phyloP scores from a whole-genome alignment of 306 rosid genomes.

The Trifolium subterraneum region DNA sequence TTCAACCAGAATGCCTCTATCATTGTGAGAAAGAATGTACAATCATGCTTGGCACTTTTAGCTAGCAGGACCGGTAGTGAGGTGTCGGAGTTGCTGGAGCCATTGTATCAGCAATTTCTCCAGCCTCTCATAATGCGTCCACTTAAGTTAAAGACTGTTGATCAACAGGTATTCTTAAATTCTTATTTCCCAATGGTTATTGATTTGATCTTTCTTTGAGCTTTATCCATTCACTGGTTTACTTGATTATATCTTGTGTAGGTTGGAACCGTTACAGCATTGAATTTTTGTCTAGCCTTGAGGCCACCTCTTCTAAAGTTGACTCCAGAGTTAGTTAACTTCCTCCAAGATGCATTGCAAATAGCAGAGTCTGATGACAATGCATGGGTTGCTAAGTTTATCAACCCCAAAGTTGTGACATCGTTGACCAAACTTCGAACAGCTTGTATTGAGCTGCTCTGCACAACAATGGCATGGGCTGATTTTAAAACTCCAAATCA shows the following conservation, averaged over 20 bases:
- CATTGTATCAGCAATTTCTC: conserved; percentile 79
- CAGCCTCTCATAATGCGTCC: conserved; percentile 92
- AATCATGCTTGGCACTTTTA: conserved; percentile 90
- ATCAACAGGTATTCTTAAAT: conserved; percentile 81
- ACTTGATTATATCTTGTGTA: conserved; percentile 46
- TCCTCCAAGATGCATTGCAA: conserved; percentile 97
- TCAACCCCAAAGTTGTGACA: conserved; percentile 91
- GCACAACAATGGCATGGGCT: conserved; percentile 99
- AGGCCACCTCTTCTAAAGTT: conserved; percentile 98
- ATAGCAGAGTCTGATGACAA: conserved; percentile 98
- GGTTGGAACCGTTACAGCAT: conserved; percentile 98
- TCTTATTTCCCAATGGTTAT: conserved; percentile 33
- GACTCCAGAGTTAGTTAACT: conserved; percentile 90
- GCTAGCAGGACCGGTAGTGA: conserved; percentile 99
- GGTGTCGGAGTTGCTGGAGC: conserved; percentile 97
- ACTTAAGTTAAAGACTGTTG: conserved; percentile 84
- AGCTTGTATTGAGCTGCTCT: conserved; percentile 94
- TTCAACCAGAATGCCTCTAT: conserved; percentile 92
- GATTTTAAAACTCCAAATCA: conserved; percentile 93
- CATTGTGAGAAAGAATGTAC: conserved; percentile 95
- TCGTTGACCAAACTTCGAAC: conserved; percentile 92
- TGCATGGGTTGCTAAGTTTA: conserved; percentile 87
- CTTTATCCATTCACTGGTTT: conserved; percentile 37
- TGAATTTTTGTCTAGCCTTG: conserved; percentile 94
- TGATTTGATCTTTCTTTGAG: conserved; percentile 37